Base-by-base conservation (phyloP, 345 rosid species). In the Draba incana region DNA sequence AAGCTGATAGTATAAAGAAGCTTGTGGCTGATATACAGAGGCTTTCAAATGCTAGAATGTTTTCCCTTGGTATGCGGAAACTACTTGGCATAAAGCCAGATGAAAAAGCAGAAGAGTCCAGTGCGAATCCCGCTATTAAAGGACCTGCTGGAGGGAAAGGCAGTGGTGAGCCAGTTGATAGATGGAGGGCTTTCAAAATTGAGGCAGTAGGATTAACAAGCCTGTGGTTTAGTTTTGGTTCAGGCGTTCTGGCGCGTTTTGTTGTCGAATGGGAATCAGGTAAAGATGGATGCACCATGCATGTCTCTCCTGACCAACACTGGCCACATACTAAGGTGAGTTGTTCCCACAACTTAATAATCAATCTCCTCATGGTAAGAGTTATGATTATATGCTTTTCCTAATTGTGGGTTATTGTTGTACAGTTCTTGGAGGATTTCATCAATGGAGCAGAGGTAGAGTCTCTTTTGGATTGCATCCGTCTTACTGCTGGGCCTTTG, bases 261-360 rank as follows among this genome's bases (percentile, higher is more conserved):
- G 97, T 92, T 79, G 98, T 95, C 53, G 98, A 95, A 77, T 95
- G 99, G 99, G 98, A 92, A 79, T 81, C 96, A 9, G 92, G 89
- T 75, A 95, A 84, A 81, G 94, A 95, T 72, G 98, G 96, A 71
- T 95, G 99, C 81, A 95, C 99, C 41, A 89, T 92, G 98, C 99
- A 89, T 78, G 99, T 95, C 79, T 89, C 98, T 67, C 99, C 99
- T 8, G 98, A 95, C 63, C 98, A 92, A 79, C 93, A 84, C 66
- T 95, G 99, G 99, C 99, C 98, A 20, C 99, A 95, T 74, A 95
- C 99, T 4, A 92, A 92, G 94, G 99, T 84, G 59, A 62, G 76
- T 48, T 63, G 30, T 56, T 64, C 9, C 4, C 38, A 39, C 12
- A 46, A 37, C 60, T 31, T 66, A 50, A 42, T 54, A 6, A 43